Conservation (phyloP, 2,329 filamentous ascomycete species). For the Graphilbum fragrans region DNA sequence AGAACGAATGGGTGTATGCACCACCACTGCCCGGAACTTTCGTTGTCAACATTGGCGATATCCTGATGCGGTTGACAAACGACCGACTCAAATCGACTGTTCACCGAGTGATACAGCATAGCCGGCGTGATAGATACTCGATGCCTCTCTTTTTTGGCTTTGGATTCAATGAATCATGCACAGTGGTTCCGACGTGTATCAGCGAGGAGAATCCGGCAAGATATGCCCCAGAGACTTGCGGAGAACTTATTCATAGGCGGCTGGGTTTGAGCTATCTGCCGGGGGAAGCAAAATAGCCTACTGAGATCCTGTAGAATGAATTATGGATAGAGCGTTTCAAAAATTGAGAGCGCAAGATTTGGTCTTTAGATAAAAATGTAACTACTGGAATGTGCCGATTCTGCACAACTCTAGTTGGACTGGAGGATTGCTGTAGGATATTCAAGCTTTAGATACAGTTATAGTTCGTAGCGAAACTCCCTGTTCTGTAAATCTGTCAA, state of each 20-base stretch:
- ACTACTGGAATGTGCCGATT: too few relatives aligned
- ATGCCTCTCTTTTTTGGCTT: slow-evolving; percentile 46
- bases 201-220: background rate
- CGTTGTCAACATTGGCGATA: slow-evolving; percentile 78
- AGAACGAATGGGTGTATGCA: slow-evolving; percentile 26
- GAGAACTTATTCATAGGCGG: background rate
- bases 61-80: slow-evolving; percentile 79
- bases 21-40: slow-evolving; percentile 1
- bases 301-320: too few relatives aligned
- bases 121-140: slow-evolving; percentile 32
- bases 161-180: too few relatives aligned
- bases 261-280: too few relatives aligned
- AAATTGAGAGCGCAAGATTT: too few relatives aligned
- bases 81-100: slow-evolving; percentile 39
- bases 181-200: too few relatives aligned
- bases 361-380: too few relatives aligned
- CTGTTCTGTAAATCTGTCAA: slow-evolving; percentile 15
- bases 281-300: too few relatives aligned
- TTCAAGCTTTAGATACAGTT: too few relatives aligned
- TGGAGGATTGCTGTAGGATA: too few relatives aligned
- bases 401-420: too few relatives aligned
- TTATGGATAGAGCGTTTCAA: too few relatives aligned
- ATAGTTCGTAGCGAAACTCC: slow-evolving; percentile 14
- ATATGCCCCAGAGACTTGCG: background rate
- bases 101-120: slow-evolving; percentile 33